A percentile compares a stretch with the other conserved stretches of the same genome.
Evolutionary conservation across 179 eudicot species (phyloP).

Genomic region (Camellia oleifera): DNA sequence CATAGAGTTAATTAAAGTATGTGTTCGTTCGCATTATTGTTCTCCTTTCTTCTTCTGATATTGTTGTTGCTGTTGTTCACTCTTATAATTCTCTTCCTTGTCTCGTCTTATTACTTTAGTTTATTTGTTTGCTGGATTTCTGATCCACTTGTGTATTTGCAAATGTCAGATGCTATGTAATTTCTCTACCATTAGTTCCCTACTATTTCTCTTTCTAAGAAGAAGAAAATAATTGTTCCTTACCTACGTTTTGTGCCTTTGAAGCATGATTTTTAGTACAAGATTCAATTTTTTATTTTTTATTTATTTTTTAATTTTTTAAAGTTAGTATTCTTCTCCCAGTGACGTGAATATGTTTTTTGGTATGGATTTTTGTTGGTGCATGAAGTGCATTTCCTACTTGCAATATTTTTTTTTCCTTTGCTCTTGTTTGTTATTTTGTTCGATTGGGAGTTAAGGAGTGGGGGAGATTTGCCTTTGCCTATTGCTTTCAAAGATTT

Average conservation of each 20-base stretch:
- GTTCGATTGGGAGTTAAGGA: too few species aligned
- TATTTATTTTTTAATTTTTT: not conserved
- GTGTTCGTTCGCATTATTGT: constrained; percentile 11
- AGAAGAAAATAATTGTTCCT: too few species aligned
- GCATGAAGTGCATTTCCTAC: too few species aligned
- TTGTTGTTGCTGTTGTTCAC: not conserved
- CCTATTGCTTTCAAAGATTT: too few species aligned
- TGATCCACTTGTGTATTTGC: not conserved
- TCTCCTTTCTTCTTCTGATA: not conserved
- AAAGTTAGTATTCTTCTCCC: not conserved
- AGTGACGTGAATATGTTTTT: not conserved
- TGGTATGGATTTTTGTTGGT: too few species aligned
- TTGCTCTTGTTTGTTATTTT: not conserved
- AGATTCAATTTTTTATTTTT: not conserved
- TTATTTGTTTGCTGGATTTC: not conserved
- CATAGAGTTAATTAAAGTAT: constrained; percentile 85
- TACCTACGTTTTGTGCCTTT: not conserved
- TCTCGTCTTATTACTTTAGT: not conserved
- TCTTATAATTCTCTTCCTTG: not conserved
- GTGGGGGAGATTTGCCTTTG: too few species aligned
- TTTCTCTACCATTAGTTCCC: not conserved
- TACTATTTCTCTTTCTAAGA: not conserved
- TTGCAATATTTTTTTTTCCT: not conserved
- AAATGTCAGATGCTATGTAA: not conserved
- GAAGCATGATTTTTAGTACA: not conserved